These are phyloP conservation scores for Camptophora hylomeconis DNA, from an alignment of 2,329 filamentous ascomycete genomes.

Conservation along the genomic window DNA sequence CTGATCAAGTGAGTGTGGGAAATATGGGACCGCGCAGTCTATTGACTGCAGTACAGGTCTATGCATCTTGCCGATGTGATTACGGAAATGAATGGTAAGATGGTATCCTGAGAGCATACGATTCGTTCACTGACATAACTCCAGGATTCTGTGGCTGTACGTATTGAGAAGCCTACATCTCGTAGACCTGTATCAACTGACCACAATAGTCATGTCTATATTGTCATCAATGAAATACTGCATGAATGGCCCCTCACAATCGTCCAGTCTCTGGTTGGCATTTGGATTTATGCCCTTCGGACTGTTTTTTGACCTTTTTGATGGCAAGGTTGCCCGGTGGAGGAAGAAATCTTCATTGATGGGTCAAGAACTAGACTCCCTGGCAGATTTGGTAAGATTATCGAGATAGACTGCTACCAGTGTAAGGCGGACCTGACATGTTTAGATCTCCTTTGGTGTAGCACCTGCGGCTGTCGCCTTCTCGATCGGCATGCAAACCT, in stretches of 20 bases:
- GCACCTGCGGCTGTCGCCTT: constrained; percentile 80
- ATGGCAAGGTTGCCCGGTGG: constrained; percentile 93
- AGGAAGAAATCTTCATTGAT: constrained; percentile 93
- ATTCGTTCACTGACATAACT: constrained; percentile 6
- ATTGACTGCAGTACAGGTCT: constrained; percentile 21
- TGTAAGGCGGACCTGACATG: constrained; percentile 2
- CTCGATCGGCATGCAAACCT: constrained; percentile 73
- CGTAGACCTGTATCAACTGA: too few species aligned
- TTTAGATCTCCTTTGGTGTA: constrained; percentile 85
- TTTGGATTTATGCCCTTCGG: constrained; percentile 82
- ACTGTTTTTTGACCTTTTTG: constrained; percentile 95
- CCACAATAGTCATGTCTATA: constrained; percentile 64
- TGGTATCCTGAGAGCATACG: not conserved
- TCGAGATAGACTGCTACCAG: constrained; percentile 4
- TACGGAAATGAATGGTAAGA: constrained; percentile 36
- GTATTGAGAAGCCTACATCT: constrained; percentile 11
- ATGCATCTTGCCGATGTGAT: constrained; percentile 38
- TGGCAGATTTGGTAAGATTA: constrained; percentile 71
- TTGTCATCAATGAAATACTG: constrained; percentile 93
- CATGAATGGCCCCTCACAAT: constrained; percentile 53
- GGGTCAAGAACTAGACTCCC: constrained; percentile 92
- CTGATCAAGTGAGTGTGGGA: constrained; percentile 31
- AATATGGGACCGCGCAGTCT: not conserved
- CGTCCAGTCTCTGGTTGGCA: constrained; percentile 64
- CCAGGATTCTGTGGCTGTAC: constrained; percentile 37